Conservation (phyloP, 2,329 filamentous ascomycete genomes). For the Phialophora expanda region DNA sequence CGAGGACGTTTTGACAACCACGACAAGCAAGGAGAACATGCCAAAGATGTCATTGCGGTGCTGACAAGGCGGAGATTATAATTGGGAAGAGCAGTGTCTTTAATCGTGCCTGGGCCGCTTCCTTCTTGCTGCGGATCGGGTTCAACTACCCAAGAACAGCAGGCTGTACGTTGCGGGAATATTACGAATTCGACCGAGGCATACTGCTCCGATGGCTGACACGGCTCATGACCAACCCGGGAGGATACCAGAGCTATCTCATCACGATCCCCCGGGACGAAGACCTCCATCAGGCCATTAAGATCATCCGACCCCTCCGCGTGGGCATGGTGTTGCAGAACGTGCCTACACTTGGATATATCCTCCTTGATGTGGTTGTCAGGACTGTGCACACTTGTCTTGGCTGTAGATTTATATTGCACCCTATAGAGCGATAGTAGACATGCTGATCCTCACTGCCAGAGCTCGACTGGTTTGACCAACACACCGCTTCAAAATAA, state of each 20-base stretch:
- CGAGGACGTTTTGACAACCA: not conserved
- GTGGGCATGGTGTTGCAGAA: conserved; percentile 54
- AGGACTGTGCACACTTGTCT: no score
- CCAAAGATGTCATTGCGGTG: conserved; percentile 3
- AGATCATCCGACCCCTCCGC: conserved; percentile 48
- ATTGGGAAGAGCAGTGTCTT: conserved; percentile 9
- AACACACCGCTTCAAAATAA: no score
- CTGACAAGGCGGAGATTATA: conserved; percentile 7
- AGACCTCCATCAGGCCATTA: conserved; percentile 52
- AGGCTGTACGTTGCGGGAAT: not conserved
- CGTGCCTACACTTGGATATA: conserved; percentile 54
- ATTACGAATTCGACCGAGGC: not conserved
- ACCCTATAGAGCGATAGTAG: no score
- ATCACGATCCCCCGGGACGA: conserved; percentile 57
- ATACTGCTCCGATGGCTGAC: conserved; percentile 14
- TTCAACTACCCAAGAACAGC: not conserved
- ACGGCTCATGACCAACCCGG: conserved; percentile 55
- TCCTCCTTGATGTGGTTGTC: conserved; percentile 53
- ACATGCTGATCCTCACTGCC: no score
- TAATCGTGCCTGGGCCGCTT: not conserved
- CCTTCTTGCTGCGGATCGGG: not conserved
- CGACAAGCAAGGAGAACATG: not conserved
- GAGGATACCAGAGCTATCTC: conserved; percentile 53
- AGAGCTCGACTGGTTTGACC: no score
- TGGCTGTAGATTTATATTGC: no score